Percentiles rank a stretch among this genome's conserved stretches.
These are phyloP conservation scores for Chlorella sp. DNA, from an alignment of 139 green algal species.

Conservation along the genomic window DNA sequence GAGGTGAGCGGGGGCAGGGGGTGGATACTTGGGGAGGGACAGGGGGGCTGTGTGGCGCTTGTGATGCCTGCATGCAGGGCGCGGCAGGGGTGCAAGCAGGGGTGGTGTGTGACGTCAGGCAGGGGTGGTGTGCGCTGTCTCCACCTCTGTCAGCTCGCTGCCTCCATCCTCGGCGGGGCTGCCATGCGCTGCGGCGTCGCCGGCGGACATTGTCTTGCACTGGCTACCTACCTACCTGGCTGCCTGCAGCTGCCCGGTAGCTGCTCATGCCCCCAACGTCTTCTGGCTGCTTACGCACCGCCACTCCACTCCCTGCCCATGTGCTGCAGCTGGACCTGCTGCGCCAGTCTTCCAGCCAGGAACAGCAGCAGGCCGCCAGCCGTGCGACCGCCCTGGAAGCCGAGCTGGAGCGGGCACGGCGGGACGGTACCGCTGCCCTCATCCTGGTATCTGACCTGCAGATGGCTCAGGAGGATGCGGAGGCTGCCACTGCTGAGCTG, in stretches of 20 bases:
- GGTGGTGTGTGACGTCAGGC: no score
- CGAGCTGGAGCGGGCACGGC: not conserved
- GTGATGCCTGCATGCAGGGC: not conserved
- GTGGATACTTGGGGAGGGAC: not conserved
- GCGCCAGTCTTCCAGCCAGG: not conserved
- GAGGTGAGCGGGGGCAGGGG: not conserved
- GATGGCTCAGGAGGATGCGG: not conserved
- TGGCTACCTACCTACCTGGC: no score
- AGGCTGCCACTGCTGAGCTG: not conserved
- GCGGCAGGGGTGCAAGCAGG: no score
- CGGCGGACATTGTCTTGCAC: no score
- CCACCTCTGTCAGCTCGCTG: no score
- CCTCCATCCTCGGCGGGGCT: no score
- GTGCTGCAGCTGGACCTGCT: not conserved
- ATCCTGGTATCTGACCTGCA: not conserved
- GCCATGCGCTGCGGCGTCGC: no score
- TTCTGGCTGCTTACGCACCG: no score
- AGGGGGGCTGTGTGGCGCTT: not conserved
- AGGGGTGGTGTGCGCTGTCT: no score
- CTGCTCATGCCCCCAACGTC: no score
- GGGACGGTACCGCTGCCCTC: not conserved
- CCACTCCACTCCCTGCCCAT: not conserved
- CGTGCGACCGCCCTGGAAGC: not conserved
- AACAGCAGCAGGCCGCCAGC: not conserved
- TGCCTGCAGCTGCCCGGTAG: no score